Evolutionary conservation across 2,329 filamentous ascomycete genomes (phyloP).

Genomic region (Paraphoma chrysanthemicola): DNA sequence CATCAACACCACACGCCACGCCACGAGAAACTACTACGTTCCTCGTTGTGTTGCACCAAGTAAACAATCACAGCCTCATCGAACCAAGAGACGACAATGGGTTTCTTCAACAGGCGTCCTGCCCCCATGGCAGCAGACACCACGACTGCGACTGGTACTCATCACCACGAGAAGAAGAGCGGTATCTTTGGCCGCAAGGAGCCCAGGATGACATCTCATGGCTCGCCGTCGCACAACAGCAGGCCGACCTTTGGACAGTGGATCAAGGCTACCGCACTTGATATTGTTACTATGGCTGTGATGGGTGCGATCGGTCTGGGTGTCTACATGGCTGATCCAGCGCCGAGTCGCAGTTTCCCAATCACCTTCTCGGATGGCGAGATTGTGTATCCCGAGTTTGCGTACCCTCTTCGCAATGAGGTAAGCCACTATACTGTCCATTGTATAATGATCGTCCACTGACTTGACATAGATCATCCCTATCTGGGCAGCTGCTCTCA

Average conservation of each 20-base stretch:
- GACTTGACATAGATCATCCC: conserved; percentile 54
- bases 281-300: conserved; percentile 70
- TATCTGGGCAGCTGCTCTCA: conserved; percentile 72
- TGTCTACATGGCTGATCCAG: conserved; percentile 71
- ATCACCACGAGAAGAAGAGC: conserved; percentile 35
- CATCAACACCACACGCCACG: neutral
- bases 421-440: neutral
- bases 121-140: conserved; percentile 45
- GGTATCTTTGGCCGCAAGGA: conserved; percentile 34
- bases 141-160: conserved; percentile 39
- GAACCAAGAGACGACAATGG: conserved; percentile 33
- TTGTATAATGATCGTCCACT: neutral
- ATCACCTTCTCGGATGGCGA: conserved; percentile 71
- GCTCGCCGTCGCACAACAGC: conserved; percentile 33
- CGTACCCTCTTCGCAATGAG: conserved; percentile 73
- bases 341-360: conserved; percentile 73
- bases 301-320: conserved; percentile 73
- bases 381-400: conserved; percentile 72
- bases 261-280: conserved; percentile 71
- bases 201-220: conserved; percentile 19
- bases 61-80: neutral
- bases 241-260: conserved; percentile 71
- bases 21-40: neutral
- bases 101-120: conserved; percentile 47
- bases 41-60: neutral